Evolutionary conservation across 2,329 filamentous ascomycete genomes (phyloP).

Genomic region (Verticillium klebahnii): DNA sequence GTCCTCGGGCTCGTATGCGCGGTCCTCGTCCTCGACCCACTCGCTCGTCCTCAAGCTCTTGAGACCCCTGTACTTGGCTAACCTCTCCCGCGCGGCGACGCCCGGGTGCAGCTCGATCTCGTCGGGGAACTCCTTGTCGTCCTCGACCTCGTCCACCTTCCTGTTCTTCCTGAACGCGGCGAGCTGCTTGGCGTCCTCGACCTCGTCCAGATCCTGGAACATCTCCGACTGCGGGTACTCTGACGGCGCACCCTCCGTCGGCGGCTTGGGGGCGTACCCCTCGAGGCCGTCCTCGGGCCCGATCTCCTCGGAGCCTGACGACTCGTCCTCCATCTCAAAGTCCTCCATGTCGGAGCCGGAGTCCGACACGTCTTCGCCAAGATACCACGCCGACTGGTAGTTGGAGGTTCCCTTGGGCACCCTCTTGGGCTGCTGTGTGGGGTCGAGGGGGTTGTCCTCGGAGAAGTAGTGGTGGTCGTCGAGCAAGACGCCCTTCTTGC

Average conservation of each 20-base stretch:
- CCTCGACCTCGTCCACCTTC: constrained; percentile 75
- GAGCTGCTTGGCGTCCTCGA: constrained; percentile 70
- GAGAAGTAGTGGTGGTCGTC: constrained; percentile 99
- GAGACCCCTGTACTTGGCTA: constrained; percentile 82
- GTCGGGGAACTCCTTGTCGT: constrained; percentile 94
- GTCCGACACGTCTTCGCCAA: constrained; percentile 70
- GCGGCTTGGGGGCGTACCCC: constrained; percentile 59
- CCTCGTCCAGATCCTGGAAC: constrained; percentile 82
- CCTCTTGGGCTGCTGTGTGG: constrained; percentile 60
- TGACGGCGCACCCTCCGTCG: constrained; percentile 74
- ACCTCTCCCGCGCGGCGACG: constrained; percentile 77
- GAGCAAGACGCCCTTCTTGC: constrained; percentile 81
- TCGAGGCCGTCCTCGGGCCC: constrained; percentile 82
- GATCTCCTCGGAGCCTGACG: constrained; percentile 48
- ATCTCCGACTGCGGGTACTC: constrained; percentile 93
- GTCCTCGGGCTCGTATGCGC: constrained; percentile 79
- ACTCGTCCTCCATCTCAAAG: constrained; percentile 53
- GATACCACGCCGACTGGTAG: constrained; percentile 92
- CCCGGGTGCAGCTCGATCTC: constrained; percentile 92
- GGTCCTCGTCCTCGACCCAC: constrained; percentile 88
- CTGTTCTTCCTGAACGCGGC: constrained; percentile 69
- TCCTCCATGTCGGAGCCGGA: constrained; percentile 82
- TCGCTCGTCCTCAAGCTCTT: constrained; percentile 84
- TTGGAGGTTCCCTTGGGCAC: constrained; percentile 88
- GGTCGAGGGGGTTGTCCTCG: constrained; percentile 67